Evolutionary conservation across 1,284 basidiomycete genomes (phyloP).

Genomic region (Sphaerobolus stellatus): DNA sequence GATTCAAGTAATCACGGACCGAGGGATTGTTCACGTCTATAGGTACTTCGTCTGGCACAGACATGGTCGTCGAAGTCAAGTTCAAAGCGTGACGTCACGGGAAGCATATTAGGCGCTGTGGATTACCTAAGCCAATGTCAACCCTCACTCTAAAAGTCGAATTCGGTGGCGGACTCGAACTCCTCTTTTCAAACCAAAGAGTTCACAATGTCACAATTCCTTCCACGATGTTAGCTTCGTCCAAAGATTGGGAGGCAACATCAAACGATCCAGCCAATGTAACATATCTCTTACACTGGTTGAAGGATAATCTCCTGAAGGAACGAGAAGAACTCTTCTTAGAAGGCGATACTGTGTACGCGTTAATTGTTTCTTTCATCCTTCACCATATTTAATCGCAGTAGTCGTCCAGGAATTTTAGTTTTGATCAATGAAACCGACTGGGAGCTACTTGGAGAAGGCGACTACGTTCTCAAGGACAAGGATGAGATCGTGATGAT

Average conservation of each 20-base stretch:
- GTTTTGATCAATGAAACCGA: constrained; percentile 96
- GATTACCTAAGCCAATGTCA: neutral
- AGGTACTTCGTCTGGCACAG: constrained; percentile 25
- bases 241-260: constrained; percentile 12
- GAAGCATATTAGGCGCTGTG: neutral
- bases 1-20: constrained; percentile 54
- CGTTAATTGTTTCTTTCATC: neutral
- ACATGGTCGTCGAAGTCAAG: constrained; percentile 4
- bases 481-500: constrained; percentile 95
- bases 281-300: constrained; percentile 74
- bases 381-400: neutral
- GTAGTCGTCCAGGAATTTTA: constrained; percentile 91
- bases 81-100: neutral
- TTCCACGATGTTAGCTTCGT: constrained; percentile 31
- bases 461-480: constrained; percentile 78
- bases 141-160: constrained; percentile 52
- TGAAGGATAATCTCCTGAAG: constrained; percentile 76
- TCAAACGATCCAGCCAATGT: constrained; percentile 55
- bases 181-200: constrained; percentile 72
- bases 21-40: constrained; percentile 52
- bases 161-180: constrained; percentile 80
- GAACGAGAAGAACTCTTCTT: constrained; percentile 90
- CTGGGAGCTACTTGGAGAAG: constrained; percentile 97
- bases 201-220: constrained; percentile 66
- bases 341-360: constrained; percentile 83